Evolutionary conservation across 148 eudicot species (phyloP), one percentile per base, ranked within the genome.

Genomic region (Rhododendron vialii): DNA sequence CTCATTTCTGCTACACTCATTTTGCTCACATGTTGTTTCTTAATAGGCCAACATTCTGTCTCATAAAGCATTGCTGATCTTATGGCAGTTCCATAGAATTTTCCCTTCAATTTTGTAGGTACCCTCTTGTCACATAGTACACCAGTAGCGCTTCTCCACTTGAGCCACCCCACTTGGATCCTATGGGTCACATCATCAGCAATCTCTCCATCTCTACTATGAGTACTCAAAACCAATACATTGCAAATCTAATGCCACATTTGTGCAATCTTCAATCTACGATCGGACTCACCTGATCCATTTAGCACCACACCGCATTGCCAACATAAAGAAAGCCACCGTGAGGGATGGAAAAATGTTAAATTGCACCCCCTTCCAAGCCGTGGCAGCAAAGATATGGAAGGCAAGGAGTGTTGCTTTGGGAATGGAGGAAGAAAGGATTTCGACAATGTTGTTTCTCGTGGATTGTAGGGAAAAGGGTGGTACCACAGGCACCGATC

Each of bases 311-410:
- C 33, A 7, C 2, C 6, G 83, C n/a, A 81, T 81, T n/a, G 65
- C 67, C 14, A 20, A 6, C 45, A 18, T 53, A 8, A 55, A 81
- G 18, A 81, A 81, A 63, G 83, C 83, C 14, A 24, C 83, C 2
- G 67, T 28, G 9, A 14, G 82, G 63, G 63, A 48, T 28, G 82
- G 41, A 35, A 50, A 80, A 43, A 43, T 86, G 57, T 77, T 43
- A 59, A 65, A 48, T 35, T 78, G 67, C 67, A 83, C 86, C 30
- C 63, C 85, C 61, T 86, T 86, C 59, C 83, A 83, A 47, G 88
- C 48, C 28, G 47, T 33, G 83, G 83, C 69, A 3, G 83, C 69
- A 81, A 81, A n/a, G 69, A 53, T 55, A 81, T 55, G 69, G 83
- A 53, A 81, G 83, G 43, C 69, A 7, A 81, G 47, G 67, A 81